phyloP scores from a whole-genome alignment of 305 asterid species.

The Euphrasia arctica region DNA sequence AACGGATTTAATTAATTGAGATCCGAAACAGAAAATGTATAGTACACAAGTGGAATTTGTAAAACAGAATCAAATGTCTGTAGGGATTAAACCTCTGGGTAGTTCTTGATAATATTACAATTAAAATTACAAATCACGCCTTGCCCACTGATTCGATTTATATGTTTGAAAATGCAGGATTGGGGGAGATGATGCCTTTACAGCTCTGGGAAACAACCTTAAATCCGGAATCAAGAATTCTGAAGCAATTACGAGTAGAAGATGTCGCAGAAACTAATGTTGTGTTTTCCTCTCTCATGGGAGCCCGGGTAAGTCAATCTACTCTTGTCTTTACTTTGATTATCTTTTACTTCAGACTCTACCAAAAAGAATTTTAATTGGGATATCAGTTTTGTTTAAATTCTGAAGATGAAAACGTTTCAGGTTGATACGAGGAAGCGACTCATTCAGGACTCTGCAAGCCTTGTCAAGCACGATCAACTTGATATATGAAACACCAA shows the following conservation, averaged over 20 bases:
- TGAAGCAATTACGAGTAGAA: constrained; percentile 78
- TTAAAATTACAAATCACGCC: neutral
- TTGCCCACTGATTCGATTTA: constrained; percentile 11
- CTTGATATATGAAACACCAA: constrained; percentile 58
- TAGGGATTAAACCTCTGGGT: neutral
- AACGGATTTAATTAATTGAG: too few relatives aligned
- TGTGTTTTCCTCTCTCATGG: constrained; percentile 96
- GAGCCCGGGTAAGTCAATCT: constrained; percentile 59
- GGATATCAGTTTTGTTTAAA: neutral
- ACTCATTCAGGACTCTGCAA: constrained; percentile 61
- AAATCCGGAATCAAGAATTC: constrained; percentile 72
- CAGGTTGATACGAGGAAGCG: constrained; percentile 89
- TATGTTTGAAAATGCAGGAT: constrained; percentile 48
- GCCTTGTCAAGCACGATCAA: constrained; percentile 51
- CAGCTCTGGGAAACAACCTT: constrained; percentile 98
- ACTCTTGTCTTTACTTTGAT: constrained; percentile 1
- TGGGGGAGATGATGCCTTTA: constrained; percentile 98
- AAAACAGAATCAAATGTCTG: neutral
- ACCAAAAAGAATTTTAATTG: neutral
- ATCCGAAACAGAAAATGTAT: too few relatives aligned
- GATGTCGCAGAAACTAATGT: constrained; percentile 90
- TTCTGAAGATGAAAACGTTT: constrained; percentile 5
- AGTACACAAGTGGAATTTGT: neutral
- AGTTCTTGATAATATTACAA: neutral
- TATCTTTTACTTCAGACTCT: neutral